Percentiles rank a stretch among this genome's conserved stretches.
Conservation (phyloP, 306 rosid genomes). For the Medicago arabica region DNA sequence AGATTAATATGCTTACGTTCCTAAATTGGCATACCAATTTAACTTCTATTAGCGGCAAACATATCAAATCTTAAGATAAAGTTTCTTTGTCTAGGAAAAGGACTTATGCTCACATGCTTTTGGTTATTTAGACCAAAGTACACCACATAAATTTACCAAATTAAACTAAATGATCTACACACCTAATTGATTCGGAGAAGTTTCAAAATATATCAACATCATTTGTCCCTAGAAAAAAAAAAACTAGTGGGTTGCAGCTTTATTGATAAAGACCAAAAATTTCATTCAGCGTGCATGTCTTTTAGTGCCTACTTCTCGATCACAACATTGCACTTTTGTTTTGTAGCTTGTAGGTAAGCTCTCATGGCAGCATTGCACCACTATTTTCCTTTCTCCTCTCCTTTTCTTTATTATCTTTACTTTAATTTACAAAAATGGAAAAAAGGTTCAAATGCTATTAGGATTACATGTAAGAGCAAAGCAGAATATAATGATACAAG, state of each 20-base stretch:
- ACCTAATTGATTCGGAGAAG: conserved; percentile 24
- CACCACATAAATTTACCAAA: conserved; percentile 41
- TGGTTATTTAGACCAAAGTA: conserved; percentile 13
- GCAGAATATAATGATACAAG: conserved; percentile 29
- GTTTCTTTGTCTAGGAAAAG: conserved; percentile 23
- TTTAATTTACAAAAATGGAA: conserved; percentile 53
- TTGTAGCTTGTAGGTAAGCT: conserved; percentile 36
- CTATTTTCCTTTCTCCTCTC: conserved; percentile 8
- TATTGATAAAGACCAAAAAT: conserved; percentile 40
- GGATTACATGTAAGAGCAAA: conserved; percentile 43
- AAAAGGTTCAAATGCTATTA: conserved; percentile 44
- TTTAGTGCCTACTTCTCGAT: conserved; percentile 30
- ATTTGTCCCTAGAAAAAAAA: conserved; percentile 24
- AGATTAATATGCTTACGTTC: not conserved
- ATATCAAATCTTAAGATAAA: not conserved
- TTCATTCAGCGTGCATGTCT: conserved; percentile 28
- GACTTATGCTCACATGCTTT: not conserved
- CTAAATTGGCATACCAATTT: not conserved
- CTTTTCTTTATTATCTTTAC: conserved; percentile 31
- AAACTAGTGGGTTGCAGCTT: conserved; percentile 39
- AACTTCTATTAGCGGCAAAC: conserved; percentile 24
- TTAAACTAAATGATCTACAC: conserved; percentile 27
- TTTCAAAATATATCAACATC: conserved; percentile 36
- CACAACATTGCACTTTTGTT: conserved; percentile 22
- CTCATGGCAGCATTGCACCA: not conserved